These are phyloP conservation scores for Alternaria viburni DNA, from an alignment of 2,329 filamentous ascomycete species.

Conservation along the genomic window DNA sequence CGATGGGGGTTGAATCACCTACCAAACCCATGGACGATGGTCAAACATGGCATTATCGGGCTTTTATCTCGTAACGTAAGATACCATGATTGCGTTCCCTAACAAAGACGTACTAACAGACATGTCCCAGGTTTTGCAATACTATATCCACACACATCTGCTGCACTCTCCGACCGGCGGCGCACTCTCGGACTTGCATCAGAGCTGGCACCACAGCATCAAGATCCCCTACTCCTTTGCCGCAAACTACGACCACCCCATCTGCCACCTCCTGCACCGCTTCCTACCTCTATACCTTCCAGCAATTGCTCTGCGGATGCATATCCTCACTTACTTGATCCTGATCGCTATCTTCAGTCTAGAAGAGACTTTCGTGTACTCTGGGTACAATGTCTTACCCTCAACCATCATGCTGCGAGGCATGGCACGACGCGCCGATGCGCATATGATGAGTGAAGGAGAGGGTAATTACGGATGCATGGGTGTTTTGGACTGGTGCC, in stretches of 20 bases:
- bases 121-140: constrained; percentile 64
- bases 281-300: constrained; percentile 72
- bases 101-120: constrained; percentile 15
- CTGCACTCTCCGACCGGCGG: constrained; percentile 62
- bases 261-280: constrained; percentile 66
- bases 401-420: constrained; percentile 63
- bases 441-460: constrained; percentile 64
- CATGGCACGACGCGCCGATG: constrained; percentile 64
- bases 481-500: constrained; percentile 59
- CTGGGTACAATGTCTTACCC: constrained; percentile 69
- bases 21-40: constrained; percentile 67
- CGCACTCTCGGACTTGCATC: constrained; percentile 51
- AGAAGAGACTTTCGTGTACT: constrained; percentile 71
- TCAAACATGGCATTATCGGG: constrained; percentile 60
- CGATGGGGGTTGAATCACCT: constrained; percentile 66
- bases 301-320: constrained; percentile 68
- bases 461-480: constrained; percentile 67
- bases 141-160: constrained; percentile 74
- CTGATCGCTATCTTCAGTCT: constrained; percentile 68
- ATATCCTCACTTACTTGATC: constrained; percentile 74
- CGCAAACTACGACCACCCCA: constrained; percentile 72
- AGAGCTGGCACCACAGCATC: constrained; percentile 65
- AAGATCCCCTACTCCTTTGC: constrained; percentile 66
- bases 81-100: background rate
- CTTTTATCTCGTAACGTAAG: constrained; percentile 64